Conservation (phyloP, 257 asterid species). For the Petunia axillaris region DNA sequence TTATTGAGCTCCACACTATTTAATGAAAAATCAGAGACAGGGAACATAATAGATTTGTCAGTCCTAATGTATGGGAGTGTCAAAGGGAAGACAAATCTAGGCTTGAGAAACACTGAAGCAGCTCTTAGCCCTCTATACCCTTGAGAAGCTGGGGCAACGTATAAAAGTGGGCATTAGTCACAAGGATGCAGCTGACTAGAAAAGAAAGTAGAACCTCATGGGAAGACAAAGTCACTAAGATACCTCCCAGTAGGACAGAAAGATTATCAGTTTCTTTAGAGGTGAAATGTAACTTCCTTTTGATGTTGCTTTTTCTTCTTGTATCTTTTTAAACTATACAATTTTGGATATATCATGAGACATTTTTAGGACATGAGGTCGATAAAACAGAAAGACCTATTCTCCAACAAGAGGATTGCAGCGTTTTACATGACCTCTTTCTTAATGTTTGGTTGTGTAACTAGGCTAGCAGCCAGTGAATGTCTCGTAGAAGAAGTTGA, state of each 20-base stretch:
- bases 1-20: too few species aligned
- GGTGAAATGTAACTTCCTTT: not conserved
- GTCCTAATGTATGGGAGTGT: not conserved
- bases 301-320: not conserved
- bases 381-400: not conserved
- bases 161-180: not conserved
- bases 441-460: not conserved
- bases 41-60: too few species aligned
- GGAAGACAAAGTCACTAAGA: not conserved
- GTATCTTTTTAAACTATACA: not conserved
- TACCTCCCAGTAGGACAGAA: not conserved
- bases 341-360: not conserved
- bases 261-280: not conserved
- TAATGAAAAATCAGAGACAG: too few species aligned
- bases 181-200: not conserved
- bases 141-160: not conserved
- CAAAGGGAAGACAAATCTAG: not conserved
- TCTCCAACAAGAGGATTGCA: not conserved
- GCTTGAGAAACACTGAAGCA: not conserved
- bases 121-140: not conserved
- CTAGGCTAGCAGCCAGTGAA: not conserved
- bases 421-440: not conserved
- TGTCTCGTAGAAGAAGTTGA: not conserved
- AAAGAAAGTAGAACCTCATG: not conserved
- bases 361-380: not conserved